Evolutionary conservation across 345 rosid genomes (phyloP).

Genomic region (Citrus maxima): DNA sequence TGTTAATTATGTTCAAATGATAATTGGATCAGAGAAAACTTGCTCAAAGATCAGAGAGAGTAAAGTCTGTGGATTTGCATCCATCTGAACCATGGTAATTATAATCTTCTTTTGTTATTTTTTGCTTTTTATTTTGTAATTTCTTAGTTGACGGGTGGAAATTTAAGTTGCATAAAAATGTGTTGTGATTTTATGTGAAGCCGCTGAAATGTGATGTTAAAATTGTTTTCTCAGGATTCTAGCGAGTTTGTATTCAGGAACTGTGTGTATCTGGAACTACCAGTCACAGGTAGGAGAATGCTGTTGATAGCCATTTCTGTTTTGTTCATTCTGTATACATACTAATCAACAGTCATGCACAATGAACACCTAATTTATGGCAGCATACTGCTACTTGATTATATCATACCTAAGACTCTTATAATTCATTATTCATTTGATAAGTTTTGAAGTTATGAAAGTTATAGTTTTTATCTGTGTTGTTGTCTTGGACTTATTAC

Average conservation of each 20-base stretch:
- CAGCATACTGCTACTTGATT: neutral
- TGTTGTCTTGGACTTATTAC: neutral
- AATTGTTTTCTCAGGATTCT: slow-evolving; percentile 53
- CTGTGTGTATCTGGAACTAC: slow-evolving; percentile 75
- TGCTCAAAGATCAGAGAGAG: slow-evolving; percentile 67
- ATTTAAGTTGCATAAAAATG: neutral
- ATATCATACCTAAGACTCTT: neutral
- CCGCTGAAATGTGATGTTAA: neutral
- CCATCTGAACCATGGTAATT: slow-evolving; percentile 81
- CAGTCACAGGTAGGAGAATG: slow-evolving; percentile 77
- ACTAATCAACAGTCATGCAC: neutral
- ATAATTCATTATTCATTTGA: neutral
- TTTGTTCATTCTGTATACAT: neutral
- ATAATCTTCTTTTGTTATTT: neutral
- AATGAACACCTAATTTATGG: neutral
- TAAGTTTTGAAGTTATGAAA: neutral
- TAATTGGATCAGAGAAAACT: slow-evolving; percentile 54
- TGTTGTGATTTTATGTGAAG: neutral
- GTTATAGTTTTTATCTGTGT: neutral
- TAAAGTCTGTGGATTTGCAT: slow-evolving; percentile 71
- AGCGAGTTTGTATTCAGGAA: slow-evolving; percentile 73
- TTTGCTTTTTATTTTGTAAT: neutral
- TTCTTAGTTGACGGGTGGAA: neutral
- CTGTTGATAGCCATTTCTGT: neutral
- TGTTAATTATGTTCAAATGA: slow-evolving; percentile 13